Evolutionary conservation across 2,329 filamentous ascomycete genomes (phyloP).

Genomic region (Leptographium radiaticola): DNA sequence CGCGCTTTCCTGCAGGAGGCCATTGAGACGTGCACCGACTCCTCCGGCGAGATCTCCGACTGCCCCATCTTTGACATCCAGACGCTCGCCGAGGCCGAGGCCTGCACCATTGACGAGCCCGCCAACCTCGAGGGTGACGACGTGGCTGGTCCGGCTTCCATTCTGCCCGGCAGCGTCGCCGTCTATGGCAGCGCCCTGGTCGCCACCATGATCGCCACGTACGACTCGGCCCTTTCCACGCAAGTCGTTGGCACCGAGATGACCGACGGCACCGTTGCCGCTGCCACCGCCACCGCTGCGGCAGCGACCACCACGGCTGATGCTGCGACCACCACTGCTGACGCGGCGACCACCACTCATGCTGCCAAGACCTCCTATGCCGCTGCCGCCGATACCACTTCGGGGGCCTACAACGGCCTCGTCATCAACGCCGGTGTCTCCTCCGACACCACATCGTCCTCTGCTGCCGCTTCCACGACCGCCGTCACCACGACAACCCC

Average conservation of each 20-base stretch:
- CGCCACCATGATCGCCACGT: constrained; percentile 6
- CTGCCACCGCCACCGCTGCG: constrained; percentile 3
- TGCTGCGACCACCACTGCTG: constrained; percentile 2
- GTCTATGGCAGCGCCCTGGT: constrained; percentile 19
- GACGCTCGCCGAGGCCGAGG: constrained; percentile 32
- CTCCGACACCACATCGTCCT: background rate
- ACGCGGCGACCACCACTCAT: background rate
- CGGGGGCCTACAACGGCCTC: background rate
- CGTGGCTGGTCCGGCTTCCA: constrained; percentile 33
- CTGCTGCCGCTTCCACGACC: background rate
- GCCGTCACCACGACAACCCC: background rate
- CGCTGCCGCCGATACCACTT: background rate
- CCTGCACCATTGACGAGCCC: constrained; percentile 53
- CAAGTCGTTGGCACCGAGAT: constrained; percentile 7
- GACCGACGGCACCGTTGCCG: background rate
- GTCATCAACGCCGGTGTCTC: background rate
- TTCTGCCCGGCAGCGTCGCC: constrained; percentile 51
- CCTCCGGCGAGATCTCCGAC: constrained; percentile 54
- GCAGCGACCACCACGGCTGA: constrained; percentile 9
- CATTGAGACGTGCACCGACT: constrained; percentile 62
- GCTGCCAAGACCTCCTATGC: constrained; percentile 13
- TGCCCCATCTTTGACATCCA: constrained; percentile 67
- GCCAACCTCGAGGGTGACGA: constrained; percentile 43
- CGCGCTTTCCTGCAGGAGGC: constrained; percentile 53
- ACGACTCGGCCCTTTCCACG: constrained; percentile 7